Base-by-base conservation (phyloP, 1,284 basidiomycete genomes). In the Apiotrichum sp. region DNA sequence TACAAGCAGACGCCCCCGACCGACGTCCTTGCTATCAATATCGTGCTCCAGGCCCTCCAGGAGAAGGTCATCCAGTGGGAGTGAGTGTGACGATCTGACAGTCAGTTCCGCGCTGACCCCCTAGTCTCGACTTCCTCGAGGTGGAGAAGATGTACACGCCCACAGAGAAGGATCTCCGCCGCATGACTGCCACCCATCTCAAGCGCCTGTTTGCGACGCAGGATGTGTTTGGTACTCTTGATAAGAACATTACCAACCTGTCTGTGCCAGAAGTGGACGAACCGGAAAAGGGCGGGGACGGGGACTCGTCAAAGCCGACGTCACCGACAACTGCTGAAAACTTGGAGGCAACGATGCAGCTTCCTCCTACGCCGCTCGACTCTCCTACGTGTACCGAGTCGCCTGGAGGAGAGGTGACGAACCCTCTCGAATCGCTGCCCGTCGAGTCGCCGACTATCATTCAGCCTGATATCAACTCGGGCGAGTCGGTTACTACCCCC, bases 31-130 rank as follows among this genome's bases (percentile, higher is more conserved):
- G 88, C 86, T 47, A 80, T 98, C 57, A 98, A 95, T 64, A 83
- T 85, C 57, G 89, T 95, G 6, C 84, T 93, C 47, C 85, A 89
- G 3, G 85, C 86, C 56, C 81, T 93, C 43, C 93, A 97, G 76
- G 91, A 96, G 69, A 89, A 88, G 73, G 92, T 96, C 51, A 91
- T 97, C n/a, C 88, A 88, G 43, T 98, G 93, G 90, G 93, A 80
- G 61, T 79, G 69, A 67, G 78, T 78, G 68, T 50, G 40, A 6
- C 1, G 36, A 38, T 8, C 36, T 29, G 29, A 29, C 29, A 3
- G 29, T 43, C 29, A 11, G 33, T 8, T 29, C 40, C 40, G 14
- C 4, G 52, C 58, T 60, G 47, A 59, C 33, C 3, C 29, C 8
- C 44, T 29, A 74, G 72, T 42, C 57, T 65, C 39, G 74, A 61